Percentiles rank a stretch among this genome's conserved stretches.
Evolutionary conservation across 2,329 filamentous ascomycete species (phyloP).

Genomic region (Talaromyces sp.): DNA sequence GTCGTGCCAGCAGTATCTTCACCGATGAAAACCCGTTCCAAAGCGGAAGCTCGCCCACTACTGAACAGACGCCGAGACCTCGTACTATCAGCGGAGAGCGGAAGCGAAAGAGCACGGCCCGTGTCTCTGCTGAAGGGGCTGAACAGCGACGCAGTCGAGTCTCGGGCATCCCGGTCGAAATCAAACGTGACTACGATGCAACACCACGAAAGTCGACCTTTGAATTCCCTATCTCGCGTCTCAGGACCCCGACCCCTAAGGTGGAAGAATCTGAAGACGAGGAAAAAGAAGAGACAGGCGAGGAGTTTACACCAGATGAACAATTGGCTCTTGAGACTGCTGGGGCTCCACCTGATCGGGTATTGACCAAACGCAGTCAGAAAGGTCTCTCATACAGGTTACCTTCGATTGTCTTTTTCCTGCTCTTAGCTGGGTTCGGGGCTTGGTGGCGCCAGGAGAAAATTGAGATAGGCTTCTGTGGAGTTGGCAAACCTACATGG

Average conservation of each 20-base stretch:
- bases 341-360: constrained; percentile 45
- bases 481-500: constrained; percentile 63
- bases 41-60: constrained; percentile 66
- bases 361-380: constrained; percentile 50
- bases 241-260: constrained; percentile 17
- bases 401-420: constrained; percentile 64
- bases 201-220: constrained; percentile 54
- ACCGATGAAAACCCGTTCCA: constrained; percentile 91
- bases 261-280: constrained; percentile 26
- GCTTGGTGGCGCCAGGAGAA: constrained; percentile 92
- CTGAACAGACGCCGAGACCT: constrained; percentile 39
- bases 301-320: constrained; percentile 92
- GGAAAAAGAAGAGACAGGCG: constrained; percentile 58
- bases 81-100: constrained; percentile 27
- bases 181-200: constrained; percentile 48
- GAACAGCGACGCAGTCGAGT: constrained; percentile 24
- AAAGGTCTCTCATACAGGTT: constrained; percentile 6
- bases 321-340: constrained; percentile 73
- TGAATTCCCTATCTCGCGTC: constrained; percentile 49
- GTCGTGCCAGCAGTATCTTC: constrained; percentile 61
- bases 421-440: constrained; percentile 65
- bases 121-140: constrained; percentile 31
- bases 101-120: constrained; percentile 47
- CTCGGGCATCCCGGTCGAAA: constrained; percentile 26
- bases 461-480: constrained; percentile 91